A percentile compares a stretch with the other conserved stretches of the same genome.
Conservation (phyloP, 495 filamentous ascomycete species). For the Halenospora varia region DNA sequence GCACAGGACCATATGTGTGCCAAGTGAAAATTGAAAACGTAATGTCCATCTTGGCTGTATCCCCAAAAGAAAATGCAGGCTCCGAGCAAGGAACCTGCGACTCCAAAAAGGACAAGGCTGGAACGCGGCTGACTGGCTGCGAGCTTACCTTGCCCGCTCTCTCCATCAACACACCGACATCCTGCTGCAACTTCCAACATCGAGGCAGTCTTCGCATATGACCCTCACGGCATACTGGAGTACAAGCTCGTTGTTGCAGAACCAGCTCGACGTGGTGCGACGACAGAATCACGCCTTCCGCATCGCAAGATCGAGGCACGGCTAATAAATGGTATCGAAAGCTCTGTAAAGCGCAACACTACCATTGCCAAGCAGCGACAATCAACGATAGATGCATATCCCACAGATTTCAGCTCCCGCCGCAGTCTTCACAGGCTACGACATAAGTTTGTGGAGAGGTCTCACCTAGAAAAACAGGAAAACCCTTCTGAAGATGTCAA, state of each 20-base stretch:
- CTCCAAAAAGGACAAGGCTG: slow-evolving; percentile 1
- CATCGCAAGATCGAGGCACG: not conserved
- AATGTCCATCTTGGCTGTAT: not conserved
- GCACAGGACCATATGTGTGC: not conserved
- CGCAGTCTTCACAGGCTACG: slow-evolving; percentile 2
- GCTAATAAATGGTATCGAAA: not conserved
- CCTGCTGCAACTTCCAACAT: no score
- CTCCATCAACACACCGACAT: not conserved
- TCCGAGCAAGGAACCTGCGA: not conserved
- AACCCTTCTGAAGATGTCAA: not conserved
- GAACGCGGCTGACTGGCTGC: slow-evolving; percentile 1
- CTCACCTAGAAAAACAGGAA: not conserved
- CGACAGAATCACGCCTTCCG: not conserved
- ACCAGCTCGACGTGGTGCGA: not conserved
- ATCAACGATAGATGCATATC: slow-evolving; percentile 3
- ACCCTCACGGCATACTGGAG: no score
- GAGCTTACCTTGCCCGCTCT: not conserved
- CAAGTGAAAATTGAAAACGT: not conserved
- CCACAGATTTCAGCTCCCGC: not conserved
- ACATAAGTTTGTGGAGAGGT: slow-evolving; percentile 3
- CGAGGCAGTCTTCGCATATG: no score
- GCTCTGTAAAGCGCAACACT: not conserved
- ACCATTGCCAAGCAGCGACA: not conserved
- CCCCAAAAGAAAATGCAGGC: not conserved
- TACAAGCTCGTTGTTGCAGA: not conserved